Conservation (phyloP, 139 green algal genomes). For the Chlamydomonas eustigma region DNA sequence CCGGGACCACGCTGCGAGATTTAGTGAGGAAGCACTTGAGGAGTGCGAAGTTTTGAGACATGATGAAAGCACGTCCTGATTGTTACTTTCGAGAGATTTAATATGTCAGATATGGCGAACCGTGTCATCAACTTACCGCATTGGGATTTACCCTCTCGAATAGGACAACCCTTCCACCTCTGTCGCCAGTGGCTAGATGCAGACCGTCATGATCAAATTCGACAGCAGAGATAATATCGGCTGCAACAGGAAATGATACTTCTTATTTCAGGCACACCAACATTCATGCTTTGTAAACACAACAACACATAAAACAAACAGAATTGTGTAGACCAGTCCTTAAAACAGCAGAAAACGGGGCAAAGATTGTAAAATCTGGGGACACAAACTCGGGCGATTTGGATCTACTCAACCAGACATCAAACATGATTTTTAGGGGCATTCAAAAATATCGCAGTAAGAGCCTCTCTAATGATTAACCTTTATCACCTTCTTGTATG, state of each 20-base stretch:
- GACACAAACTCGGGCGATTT: too few relatives aligned
- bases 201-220: conserved; percentile 92
- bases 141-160: conserved; percentile 80
- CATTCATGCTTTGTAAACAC: too few relatives aligned
- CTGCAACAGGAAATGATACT: conserved; percentile 72
- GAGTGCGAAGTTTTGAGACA: not conserved
- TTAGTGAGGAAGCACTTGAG: too few relatives aligned
- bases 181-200: conserved; percentile 93
- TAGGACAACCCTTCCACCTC: conserved; percentile 92
- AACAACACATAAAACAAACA: too few relatives aligned
- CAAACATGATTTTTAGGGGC: too few relatives aligned
- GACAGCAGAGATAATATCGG: conserved; percentile 97
- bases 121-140: conserved; percentile 22
- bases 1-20: conserved; percentile 33
- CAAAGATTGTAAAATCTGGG: too few relatives aligned
- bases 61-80: not conserved
- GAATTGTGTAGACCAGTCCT: too few relatives aligned
- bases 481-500: conserved; percentile 86
- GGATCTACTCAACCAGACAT: too few relatives aligned
- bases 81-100: not conserved
- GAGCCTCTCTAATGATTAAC: too few relatives aligned
- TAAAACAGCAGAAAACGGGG: too few relatives aligned
- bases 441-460: too few relatives aligned
- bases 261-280: too few relatives aligned
- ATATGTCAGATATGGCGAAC: not conserved